Conservation (phyloP, 139 green algal species). For the Chlamydomonas sphaeroides region DNA sequence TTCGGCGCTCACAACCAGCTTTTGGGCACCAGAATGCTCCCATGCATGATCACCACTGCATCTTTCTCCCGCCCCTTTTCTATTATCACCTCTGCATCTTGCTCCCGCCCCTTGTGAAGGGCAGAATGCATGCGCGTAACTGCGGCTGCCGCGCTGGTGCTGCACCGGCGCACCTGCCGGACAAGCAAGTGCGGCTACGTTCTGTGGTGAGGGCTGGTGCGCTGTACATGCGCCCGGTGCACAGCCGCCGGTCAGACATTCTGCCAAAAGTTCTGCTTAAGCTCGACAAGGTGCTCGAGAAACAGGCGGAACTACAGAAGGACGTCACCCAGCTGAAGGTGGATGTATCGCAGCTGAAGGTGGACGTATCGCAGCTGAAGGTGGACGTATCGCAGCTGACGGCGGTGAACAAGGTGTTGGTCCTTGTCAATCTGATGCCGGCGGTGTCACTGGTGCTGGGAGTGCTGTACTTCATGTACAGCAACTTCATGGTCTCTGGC, state of each 20-base stretch:
- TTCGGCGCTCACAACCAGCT: too few relatives aligned
- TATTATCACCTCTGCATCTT: too few relatives aligned
- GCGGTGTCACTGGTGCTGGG: background rate
- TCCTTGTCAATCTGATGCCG: constrained; percentile 2
- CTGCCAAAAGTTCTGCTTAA: too few relatives aligned
- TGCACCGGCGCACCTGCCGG: constrained; percentile 4
- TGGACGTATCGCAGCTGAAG: background rate
- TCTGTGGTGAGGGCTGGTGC: constrained; percentile 2
- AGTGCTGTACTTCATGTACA: background rate
- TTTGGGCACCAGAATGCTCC: too few relatives aligned
- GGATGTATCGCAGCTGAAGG: background rate
- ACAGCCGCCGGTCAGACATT: background rate
- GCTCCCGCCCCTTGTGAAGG: background rate
- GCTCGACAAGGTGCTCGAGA: constrained; percentile 9
- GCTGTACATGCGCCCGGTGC: background rate
- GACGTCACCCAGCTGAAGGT: too few relatives aligned
- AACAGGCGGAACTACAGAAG: background rate
- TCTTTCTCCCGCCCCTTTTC: too few relatives aligned
- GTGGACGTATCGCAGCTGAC: too few relatives aligned
- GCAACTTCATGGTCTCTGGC: background rate
- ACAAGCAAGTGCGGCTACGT: constrained; percentile 9
- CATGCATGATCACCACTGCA: too few relatives aligned
- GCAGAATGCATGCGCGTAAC: constrained; percentile 2
- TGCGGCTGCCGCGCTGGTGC: constrained; percentile 1
- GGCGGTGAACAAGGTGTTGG: background rate